Evolutionary conservation across 176 grass and related monocot genomes (phyloP).

Genomic region (Poa pratensis): DNA sequence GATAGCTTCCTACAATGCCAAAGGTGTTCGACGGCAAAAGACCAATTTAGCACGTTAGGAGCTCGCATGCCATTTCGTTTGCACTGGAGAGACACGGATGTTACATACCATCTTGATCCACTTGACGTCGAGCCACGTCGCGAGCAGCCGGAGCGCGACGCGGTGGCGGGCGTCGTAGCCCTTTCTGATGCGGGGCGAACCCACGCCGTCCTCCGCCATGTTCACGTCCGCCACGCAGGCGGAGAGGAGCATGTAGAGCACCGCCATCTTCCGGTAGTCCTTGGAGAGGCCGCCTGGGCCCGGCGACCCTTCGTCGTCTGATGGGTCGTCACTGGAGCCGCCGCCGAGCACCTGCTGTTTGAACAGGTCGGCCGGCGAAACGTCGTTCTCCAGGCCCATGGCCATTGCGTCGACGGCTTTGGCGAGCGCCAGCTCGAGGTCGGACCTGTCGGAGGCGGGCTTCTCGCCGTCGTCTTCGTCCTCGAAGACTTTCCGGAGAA

Average conservation of each 20-base stretch:
- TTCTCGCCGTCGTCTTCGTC: conserved; percentile 66
- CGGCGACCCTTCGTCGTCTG: background rate
- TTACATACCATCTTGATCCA: conserved; percentile 75
- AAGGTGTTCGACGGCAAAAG: conserved; percentile 41
- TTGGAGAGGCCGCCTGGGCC: conserved; percentile 32
- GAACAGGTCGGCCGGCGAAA: conserved; percentile 1
- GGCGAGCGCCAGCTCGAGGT: conserved; percentile 81
- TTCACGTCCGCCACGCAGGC: conserved; percentile 90
- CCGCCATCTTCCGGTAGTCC: conserved; percentile 68
- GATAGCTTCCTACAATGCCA: conserved; percentile 80
- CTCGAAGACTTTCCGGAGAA: conserved; percentile 77
- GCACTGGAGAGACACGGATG: background rate
- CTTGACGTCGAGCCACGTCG: conserved; percentile 85
- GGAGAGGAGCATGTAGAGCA: conserved; percentile 92
- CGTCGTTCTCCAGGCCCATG: conserved; percentile 62
- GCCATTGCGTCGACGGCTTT: conserved; percentile 88
- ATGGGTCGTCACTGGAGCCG: background rate
- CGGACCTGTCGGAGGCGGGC: conserved; percentile 57
- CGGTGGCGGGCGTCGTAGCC: conserved; percentile 98
- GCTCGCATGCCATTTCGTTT: conserved; percentile 6
- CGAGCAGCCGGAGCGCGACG: conserved; percentile 77
- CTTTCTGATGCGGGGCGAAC: conserved; percentile 63
- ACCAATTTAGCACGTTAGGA: background rate
- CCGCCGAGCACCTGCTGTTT: conserved; percentile 16
- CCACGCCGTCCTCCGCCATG: conserved; percentile 58